Evolutionary conservation across 1,284 basidiomycete genomes (phyloP).

Genomic region (Vanrija humicola): DNA sequence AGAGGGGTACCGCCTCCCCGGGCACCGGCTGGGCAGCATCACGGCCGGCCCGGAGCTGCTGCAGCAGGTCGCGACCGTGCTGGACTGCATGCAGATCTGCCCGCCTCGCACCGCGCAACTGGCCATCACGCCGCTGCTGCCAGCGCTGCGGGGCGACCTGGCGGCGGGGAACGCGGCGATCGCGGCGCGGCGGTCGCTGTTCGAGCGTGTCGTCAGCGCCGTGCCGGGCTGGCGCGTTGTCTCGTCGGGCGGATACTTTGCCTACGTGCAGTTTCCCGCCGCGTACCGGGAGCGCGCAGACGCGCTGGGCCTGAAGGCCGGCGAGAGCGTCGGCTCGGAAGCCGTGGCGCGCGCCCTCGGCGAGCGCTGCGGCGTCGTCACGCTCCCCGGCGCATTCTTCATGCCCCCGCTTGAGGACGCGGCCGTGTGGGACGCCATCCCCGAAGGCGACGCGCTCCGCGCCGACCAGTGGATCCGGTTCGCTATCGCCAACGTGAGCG

Average conservation of each 20-base stretch:
- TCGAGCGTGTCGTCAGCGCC: conserved; percentile 47
- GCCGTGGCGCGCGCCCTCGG: conserved; percentile 62
- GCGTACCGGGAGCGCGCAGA: conserved; percentile 54
- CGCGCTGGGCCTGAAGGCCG: conserved; percentile 57
- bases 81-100: conserved; percentile 76
- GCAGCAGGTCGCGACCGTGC: conserved; percentile 58
- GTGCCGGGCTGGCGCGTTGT: conserved; percentile 62
- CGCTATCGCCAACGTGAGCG: conserved; percentile 74
- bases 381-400: conserved; percentile 69
- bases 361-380: conserved; percentile 61
- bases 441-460: conserved; percentile 36
- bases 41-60: conserved; percentile 63
- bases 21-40: conserved; percentile 74
- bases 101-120: conserved; percentile 67
- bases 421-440: conserved; percentile 32
- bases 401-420: conserved; percentile 38
- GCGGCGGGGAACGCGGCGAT: conserved; percentile 55
- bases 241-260: conserved; percentile 67
- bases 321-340: conserved; percentile 41
- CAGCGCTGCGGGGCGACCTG: conserved; percentile 58
- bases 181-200: conserved; percentile 59
- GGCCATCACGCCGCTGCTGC: conserved; percentile 60
- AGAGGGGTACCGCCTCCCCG: conserved; percentile 79
- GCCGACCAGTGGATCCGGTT: conserved; percentile 49
- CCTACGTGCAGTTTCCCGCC: conserved; percentile 66